Conservation (phyloP, 225 moss, liverwort and hornwort species). For the Marchantia paleacea region DNA sequence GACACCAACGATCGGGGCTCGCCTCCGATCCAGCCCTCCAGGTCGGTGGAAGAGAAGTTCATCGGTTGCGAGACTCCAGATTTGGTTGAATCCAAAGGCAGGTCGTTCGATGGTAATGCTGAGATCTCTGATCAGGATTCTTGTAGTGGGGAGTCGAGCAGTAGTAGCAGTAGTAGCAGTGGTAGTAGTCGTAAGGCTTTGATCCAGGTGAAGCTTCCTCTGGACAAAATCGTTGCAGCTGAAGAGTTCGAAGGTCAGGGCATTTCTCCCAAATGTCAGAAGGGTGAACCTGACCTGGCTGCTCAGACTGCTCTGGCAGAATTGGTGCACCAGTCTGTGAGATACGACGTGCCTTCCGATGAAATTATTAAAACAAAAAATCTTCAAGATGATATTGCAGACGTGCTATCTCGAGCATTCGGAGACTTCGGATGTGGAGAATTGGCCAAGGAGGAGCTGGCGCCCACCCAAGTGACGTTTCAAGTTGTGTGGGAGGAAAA, state of each 20-base stretch:
- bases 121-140: background rate
- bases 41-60: background rate
- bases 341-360: background rate
- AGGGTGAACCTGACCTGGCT: background rate
- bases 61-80: background rate
- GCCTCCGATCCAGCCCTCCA: too few species aligned
- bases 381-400: slow-evolving; percentile 2
- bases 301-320: background rate
- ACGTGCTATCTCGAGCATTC: background rate
- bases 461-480: background rate
- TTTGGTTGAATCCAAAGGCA: background rate
- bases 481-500: slow-evolving; percentile 11
- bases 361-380: background rate
- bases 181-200: background rate
- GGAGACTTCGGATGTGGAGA: background rate
- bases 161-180: background rate
- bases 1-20: background rate
- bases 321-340: background rate
- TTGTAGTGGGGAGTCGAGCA: background rate
- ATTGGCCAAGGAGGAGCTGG: background rate
- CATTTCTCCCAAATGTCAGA: background rate
- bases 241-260: background rate
- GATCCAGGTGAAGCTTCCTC: background rate
- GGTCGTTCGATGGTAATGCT: background rate
- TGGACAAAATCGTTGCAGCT: background rate